Base-by-base conservation (phyloP, 805 yeast genomes). In the Candida easanensis region DNA sequence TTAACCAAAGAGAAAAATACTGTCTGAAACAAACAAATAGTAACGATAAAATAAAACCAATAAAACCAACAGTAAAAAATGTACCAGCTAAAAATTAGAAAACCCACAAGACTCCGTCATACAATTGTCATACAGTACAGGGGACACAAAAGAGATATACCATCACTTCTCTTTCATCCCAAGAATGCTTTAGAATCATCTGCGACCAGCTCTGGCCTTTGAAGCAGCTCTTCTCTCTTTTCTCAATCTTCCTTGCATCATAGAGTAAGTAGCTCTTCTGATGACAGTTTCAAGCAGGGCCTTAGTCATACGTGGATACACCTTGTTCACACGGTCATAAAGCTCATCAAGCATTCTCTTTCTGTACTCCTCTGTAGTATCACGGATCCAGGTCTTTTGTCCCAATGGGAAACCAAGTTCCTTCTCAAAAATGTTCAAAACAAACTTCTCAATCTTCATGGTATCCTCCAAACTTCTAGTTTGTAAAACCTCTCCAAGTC, bases 341-440 rank as follows among this genome's bases (percentile, higher is more conserved):
- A 88, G 69, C 39, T 70, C 64, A 20, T 69, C 69, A 20, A 85
- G 64, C 34, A 81, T 63, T 5, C 61, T 53, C 10, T 60, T 60
- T 33, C 96, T 70, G 48, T 76, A 74, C 4, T 62, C 64, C 40
- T 70, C 73, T 1, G 76, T 70, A 0, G 93, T 84, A 56, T 84
- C 96, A 49, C 95, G 71, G 33, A 86, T 81, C 96, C 96, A 88
- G 0, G 95, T 85, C 55, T 78, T 77, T 49, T 79, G 75, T 5
- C 96, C 96, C 22, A 88, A 61, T 22, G 82, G 80, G 62, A 86
- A 88, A 4, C 84, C 81, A 41, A 87, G 71, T 16, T 75, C 79
- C 33, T 73, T 68, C 33, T 71, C 74, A 48, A 82, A 73, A 31
- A 81, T 70, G 35, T 70, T 66, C 26, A 83, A 54, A 15, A 83